Base-by-base conservation (phyloP, 2,329 filamentous ascomycete species). In the Clonostachys sp. region DNA sequence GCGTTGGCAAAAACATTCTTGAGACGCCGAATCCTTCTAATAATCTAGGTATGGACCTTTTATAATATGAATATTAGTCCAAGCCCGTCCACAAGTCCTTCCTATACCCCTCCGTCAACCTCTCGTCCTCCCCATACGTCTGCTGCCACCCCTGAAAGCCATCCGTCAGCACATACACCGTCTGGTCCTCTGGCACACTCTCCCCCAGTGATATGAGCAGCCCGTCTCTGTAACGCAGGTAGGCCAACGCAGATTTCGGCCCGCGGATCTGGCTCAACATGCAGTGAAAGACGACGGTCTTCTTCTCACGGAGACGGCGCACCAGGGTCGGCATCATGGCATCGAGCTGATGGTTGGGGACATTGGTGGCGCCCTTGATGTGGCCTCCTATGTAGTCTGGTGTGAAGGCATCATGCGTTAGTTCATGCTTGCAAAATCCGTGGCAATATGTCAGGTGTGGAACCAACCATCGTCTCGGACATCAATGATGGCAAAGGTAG, bases 131-230 rank as follows among this genome's bases (percentile, higher is more conserved):
- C 1, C 91, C 92, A 67, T 85, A 89, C 55, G 78, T 73, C 70
- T 95, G 84, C 76, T 96, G 91, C 94, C 94, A 99, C 48, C 85
- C 81, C 13, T 83, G 79, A 62, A 97, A 99, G 1, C 94, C 94
- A 0, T 83, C 78, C 45, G 95, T 87, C 4, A 97, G 73, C 7
- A 97, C 83, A 64, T 80, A 87, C 6, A 97, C 86, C 57, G 83
- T 81, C 71, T 96, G 92, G 35, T 67, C 55, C 41, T 54, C 56
- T 18, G 56, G 58, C 34, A 53, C 57, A 45, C 54, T 55, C 10
- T 53, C 51, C 9, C 59, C 59, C 47, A 63, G 53, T 16, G 49
- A 48, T 48, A 51, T 61, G 16, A 73, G 49, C 17, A 72, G 50
- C 13, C 77, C 71, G 55, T 86, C 82, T 42, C 83, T 75, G 69